Base-by-base conservation (phyloP, 352 stramenopile species). In the Pythium apleroticum region DNA sequence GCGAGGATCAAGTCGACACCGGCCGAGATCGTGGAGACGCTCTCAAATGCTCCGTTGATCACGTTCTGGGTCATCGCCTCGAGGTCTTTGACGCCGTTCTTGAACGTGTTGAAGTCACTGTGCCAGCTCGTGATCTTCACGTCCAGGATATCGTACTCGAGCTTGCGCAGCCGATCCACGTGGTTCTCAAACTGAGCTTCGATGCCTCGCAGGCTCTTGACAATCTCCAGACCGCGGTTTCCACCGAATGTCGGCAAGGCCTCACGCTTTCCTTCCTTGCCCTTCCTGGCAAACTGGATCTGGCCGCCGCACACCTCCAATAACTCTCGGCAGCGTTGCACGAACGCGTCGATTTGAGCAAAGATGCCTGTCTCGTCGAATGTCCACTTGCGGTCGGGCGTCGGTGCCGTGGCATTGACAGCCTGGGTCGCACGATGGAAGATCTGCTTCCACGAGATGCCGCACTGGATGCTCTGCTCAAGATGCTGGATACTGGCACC, bases 61-160 rank as follows among this genome's bases (percentile, higher is more conserved):
- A 98, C 90, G 55, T 98, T 98, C 46, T 94, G 86, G 2, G 95
- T 97, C 93, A 98, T 98, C 0, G 95, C 94, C 58, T 98, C 96
- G 3, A 98, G 74, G 63, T 98, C 96, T 68, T 98, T 98, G 72
- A 98, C 93, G 22, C 89, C 90, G 60, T 97, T 97, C 74, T 98
- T 98, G 72, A 98, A 98, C 5, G 80, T 76, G 58, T 97, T 98
- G 60, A 97, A 98, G 74, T 98, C 93, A 52, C 93, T 90, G 60
- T 98, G 95, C 96, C 96, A 98, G 59, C 88, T 90, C 3, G 87
- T 97, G 39, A 95, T 96, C 57, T 98, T 98, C 33, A 98, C 94
- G 55, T 98, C 94, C 2, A 98, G 70, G 30, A 98, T 95, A 33
- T 98, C 85, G 69, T 98, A 98, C 50, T 98, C 88, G 12, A 98